Evolutionary conservation across 2,329 filamentous ascomycete species (phyloP).

Genomic region (Colletotrichum tanaceti): DNA sequence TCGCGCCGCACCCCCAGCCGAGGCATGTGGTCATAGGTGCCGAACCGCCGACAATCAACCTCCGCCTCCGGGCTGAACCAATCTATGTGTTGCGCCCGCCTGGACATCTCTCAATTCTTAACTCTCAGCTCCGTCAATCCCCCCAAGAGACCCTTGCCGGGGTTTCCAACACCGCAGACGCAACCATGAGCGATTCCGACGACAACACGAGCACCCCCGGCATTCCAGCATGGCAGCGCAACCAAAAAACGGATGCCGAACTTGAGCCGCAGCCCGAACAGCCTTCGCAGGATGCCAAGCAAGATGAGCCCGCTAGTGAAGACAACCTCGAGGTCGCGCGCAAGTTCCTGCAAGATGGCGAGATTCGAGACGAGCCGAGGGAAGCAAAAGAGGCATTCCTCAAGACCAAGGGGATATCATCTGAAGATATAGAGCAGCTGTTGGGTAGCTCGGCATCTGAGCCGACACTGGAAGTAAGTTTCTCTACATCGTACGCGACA

Average conservation of each 20-base stretch:
- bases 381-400: conserved; percentile 83
- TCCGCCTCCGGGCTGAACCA: background rate
- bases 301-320: conserved; percentile 40
- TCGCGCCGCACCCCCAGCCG: conserved; percentile 28
- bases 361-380: conserved; percentile 74
- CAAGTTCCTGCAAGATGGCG: conserved; percentile 80
- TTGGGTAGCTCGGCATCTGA: conserved; percentile 53
- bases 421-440: conserved; percentile 75
- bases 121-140: background rate
- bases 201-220: conserved; percentile 43
- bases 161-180: background rate
- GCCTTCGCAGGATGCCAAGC: conserved; percentile 26
- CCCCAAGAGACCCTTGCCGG: background rate
- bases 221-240: conserved; percentile 51
- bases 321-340: conserved; percentile 71
- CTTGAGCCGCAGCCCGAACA: conserved; percentile 16
- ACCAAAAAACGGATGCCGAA: conserved; percentile 28
- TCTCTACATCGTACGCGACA: background rate
- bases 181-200: conserved; percentile 50
- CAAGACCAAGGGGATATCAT: conserved; percentile 77
- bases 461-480: conserved; percentile 17
- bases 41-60: conserved; percentile 28
- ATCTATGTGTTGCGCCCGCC: background rate
- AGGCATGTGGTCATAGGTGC: conserved; percentile 41
- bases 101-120: background rate